Evolutionary conservation across 768 basidiomycete species (phyloP).

Genomic region (Dioszegia hungarica): DNA sequence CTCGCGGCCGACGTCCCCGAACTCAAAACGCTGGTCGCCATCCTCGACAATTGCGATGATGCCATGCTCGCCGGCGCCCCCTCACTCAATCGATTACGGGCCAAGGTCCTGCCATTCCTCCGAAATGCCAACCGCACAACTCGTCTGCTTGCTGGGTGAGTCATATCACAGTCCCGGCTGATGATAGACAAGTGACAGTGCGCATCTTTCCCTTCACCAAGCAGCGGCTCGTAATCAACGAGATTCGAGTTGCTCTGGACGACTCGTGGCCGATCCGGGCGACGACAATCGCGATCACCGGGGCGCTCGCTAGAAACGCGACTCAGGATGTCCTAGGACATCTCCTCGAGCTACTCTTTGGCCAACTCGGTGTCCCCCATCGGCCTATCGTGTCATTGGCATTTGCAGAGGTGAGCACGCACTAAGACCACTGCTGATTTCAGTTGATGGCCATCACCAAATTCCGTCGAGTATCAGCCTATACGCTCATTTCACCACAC

Average conservation of each 20-base stretch:
- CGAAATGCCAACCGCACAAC: neutral
- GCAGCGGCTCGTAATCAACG: neutral
- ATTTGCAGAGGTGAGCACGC: constrained; percentile 33
- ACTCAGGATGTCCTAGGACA: constrained; percentile 16
- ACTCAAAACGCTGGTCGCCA: neutral
- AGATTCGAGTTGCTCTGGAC: neutral
- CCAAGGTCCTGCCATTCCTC: neutral
- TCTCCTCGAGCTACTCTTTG: constrained; percentile 30
- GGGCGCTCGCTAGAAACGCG: constrained; percentile 23
- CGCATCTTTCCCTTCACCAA: neutral
- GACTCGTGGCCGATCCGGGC: constrained; percentile 10
- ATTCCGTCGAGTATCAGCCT: constrained; percentile 34
- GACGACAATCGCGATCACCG: constrained; percentile 25
- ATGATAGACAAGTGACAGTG: constrained; percentile 1
- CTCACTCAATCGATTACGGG: neutral
- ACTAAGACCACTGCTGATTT: constrained; percentile 4
- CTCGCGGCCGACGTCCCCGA: neutral
- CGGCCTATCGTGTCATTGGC: constrained; percentile 30
- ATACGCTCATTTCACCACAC: constrained; percentile 35
- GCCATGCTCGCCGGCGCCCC: too few species aligned
- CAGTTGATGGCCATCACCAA: constrained; percentile 31
- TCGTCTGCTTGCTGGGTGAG: constrained; percentile 8
- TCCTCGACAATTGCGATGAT: neutral
- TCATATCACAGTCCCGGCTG: neutral
- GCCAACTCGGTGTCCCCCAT: constrained; percentile 24